Base-by-base conservation (phyloP, 2,329 filamentous ascomycete species). In the Colletotrichum gigasporum region DNA sequence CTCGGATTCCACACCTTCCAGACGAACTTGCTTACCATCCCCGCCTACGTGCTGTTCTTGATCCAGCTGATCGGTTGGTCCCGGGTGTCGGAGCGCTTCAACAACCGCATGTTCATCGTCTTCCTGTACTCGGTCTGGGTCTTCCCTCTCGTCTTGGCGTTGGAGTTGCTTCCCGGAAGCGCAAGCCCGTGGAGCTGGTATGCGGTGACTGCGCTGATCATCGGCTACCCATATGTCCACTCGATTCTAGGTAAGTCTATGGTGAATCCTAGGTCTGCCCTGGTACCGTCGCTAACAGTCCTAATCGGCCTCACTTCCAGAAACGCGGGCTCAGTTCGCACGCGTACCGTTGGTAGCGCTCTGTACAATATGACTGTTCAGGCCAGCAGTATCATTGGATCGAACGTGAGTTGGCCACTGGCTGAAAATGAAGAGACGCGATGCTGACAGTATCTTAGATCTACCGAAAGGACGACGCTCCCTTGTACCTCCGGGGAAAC, bases 271-370 rank as follows among this genome's bases (percentile, higher is more conserved):
- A 8, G 54, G 6, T 5, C 44, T 16, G 30, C 30, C 7, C 12
- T 7, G 3, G 78, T 85, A 67, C 80, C 82, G 11, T 30, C 18
- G 47, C 55, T 45, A 18, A 61, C 10, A 14, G 0, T 79, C 83
- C 11, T 72, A 12, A 87, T 90, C 0, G 85, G 83, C 0, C 85
- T 87, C 74, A 88, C 83, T 2, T 87, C 85, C 3, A 82, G 87
- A 53, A 91, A 90, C 70, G 83, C 87, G 1, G 87, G 87, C 26
- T 82, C 83, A 2, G 88, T 91, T 1, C 81, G 87, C 2, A 90
- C 87, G 0, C 77, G 89, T 3, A 87, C 88, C 1, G 85, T 91
- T 10, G 84, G 85, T 0, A 83, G 84, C 0, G 87, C 87, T 0
- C 67, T 89, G 8, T 90, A 90, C 76, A 90, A 90, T 70, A 84